A percentile compares a stretch with the other conserved stretches of the same genome.
phyloP scores from a whole-genome alignment of 495 filamentous ascomycete species.

The Glutinoglossum americanum region DNA sequence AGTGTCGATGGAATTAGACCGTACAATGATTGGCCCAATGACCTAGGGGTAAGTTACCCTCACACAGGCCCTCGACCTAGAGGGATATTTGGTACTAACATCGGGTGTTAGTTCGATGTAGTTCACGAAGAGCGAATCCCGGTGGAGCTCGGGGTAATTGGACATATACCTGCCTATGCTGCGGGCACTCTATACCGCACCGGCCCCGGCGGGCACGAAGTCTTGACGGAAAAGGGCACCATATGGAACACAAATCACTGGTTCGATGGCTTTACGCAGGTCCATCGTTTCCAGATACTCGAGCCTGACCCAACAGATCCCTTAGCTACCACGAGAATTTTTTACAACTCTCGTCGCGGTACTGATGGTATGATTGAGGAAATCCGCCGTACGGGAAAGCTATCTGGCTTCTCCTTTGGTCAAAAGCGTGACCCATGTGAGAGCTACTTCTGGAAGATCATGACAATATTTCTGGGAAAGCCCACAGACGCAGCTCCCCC shows the following conservation, averaged over 20 bases:
- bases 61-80: neutral
- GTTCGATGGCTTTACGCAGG: constrained; percentile 64
- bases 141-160: constrained; percentile 26
- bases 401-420: constrained; percentile 31
- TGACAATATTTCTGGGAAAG: constrained; percentile 24
- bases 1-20: neutral
- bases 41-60: neutral
- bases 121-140: constrained; percentile 25
- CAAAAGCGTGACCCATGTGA: constrained; percentile 46
- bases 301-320: constrained; percentile 8
- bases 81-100: neutral
- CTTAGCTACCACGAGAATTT: constrained; percentile 23
- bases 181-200: constrained; percentile 50
- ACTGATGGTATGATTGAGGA: constrained; percentile 32
- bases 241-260: constrained; percentile 42
- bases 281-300: constrained; percentile 48
- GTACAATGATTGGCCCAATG: constrained; percentile 6
- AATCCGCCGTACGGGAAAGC: constrained; percentile 28
- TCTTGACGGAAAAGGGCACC: constrained; percentile 31
- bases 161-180: constrained; percentile 28
- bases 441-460: constrained; percentile 42
- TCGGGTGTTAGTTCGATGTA: constrained; percentile 25
- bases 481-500: neutral
- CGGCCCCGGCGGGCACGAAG: constrained; percentile 38
- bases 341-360: constrained; percentile 52